These are phyloP conservation scores for Microcyclosporella mali DNA, from an alignment of 2,329 filamentous ascomycete species.

Conservation along the genomic window DNA sequence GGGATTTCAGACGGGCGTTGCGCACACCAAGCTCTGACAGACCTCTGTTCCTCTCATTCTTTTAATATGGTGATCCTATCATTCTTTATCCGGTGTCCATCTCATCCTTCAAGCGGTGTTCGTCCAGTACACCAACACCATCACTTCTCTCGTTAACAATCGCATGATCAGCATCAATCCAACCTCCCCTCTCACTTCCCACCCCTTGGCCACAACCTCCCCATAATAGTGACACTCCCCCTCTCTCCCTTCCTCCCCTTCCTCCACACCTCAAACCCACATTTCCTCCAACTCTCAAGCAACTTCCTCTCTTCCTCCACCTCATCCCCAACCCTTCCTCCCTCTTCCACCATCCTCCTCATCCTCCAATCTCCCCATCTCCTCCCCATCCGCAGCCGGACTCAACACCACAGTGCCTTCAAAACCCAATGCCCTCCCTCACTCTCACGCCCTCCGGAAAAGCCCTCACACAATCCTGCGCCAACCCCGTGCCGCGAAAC, in stretches of 20 bases:
- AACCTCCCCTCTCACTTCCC: background rate
- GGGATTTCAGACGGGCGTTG: too few relatives aligned
- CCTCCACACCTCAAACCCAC: background rate
- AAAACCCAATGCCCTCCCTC: background rate
- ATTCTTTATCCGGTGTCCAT: too few relatives aligned
- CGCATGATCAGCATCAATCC: too few relatives aligned
- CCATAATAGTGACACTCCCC: background rate
- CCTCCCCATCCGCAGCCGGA: background rate
- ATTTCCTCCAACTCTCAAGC: background rate
- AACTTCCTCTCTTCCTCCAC: background rate
- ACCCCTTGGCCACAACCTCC: background rate
- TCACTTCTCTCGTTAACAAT: too few relatives aligned
- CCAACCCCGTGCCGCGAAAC: background rate
- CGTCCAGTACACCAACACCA: too few relatives aligned
- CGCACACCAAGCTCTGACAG: too few relatives aligned
- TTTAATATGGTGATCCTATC: too few relatives aligned
- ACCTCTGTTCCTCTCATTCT: too few relatives aligned
- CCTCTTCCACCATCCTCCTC: too few relatives aligned
- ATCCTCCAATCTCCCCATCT: background rate
- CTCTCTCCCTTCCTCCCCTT: background rate
- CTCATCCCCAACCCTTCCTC: background rate
- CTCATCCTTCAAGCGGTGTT: too few relatives aligned
- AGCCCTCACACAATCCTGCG: slow-evolving; percentile 1
- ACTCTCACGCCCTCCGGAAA: background rate
- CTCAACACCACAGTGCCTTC: background rate